These are phyloP conservation scores for Phyllachora maydis DNA, from an alignment of 2,329 filamentous ascomycete genomes.

Conservation along the genomic window DNA sequence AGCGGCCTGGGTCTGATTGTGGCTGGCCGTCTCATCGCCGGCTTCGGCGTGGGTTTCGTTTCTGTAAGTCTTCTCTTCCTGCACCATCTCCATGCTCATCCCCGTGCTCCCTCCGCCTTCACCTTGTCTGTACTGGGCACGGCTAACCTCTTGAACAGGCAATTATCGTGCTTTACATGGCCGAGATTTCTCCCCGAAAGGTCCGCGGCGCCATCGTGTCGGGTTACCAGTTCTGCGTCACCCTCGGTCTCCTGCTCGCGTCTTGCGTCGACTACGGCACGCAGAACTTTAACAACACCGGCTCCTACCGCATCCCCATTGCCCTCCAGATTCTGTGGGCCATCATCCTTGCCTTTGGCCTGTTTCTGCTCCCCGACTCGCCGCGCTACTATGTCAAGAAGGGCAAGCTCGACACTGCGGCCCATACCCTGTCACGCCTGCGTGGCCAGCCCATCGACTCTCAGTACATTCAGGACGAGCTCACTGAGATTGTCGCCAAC, in stretches of 20 bases:
- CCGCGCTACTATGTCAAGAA: constrained; percentile 55
- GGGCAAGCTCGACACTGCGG: constrained; percentile 38
- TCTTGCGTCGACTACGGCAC: constrained; percentile 47
- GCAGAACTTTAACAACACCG: constrained; percentile 33
- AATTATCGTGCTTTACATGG: constrained; percentile 54
- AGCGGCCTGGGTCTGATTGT: constrained; percentile 24
- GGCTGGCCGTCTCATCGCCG: constrained; percentile 38
- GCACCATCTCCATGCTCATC: no score
- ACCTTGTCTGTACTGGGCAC: no score
- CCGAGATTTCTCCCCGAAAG: constrained; percentile 34
- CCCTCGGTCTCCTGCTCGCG: constrained; percentile 49
- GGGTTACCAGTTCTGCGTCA: constrained; percentile 62
- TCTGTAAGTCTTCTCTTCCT: no score
- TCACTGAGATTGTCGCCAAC: constrained; percentile 57
- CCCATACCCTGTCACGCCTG: constrained; percentile 31
- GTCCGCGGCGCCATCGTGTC: constrained; percentile 53
- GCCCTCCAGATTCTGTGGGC: constrained; percentile 39
- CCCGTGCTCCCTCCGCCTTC: no score
- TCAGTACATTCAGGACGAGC: constrained; percentile 44
- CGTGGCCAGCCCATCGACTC: constrained; percentile 46
- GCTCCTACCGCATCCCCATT: constrained; percentile 53
- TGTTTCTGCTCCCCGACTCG: constrained; percentile 33
- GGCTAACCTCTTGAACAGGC: no score
- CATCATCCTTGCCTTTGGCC: constrained; percentile 14
- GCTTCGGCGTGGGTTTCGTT: constrained; percentile 40